Evolutionary conservation across 768 basidiomycete species (phyloP).

Genomic region (Tricholoma flavovirens): DNA sequence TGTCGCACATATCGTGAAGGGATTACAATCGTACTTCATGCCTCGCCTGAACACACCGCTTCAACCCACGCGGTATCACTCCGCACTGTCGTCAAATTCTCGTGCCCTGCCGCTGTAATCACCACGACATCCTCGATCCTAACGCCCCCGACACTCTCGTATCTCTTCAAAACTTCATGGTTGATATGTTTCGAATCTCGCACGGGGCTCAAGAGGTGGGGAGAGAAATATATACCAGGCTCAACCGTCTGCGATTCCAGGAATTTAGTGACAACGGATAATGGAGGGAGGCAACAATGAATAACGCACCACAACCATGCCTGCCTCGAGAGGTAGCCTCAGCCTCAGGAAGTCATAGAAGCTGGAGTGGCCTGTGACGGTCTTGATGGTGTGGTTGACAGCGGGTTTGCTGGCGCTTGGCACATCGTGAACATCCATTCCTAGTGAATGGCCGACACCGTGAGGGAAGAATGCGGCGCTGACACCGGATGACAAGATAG

Average conservation of each 20-base stretch:
- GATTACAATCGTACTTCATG: conserved; percentile 16
- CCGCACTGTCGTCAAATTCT: conserved; percentile 81
- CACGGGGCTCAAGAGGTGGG: conserved; percentile 63
- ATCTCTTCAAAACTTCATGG: conserved; percentile 59
- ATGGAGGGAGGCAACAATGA: neutral
- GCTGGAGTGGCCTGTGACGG: conserved; percentile 43
- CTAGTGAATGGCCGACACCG: conserved; percentile 85
- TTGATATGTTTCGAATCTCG: conserved; percentile 64
- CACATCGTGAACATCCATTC: conserved; percentile 93
- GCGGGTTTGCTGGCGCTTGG: conserved; percentile 75
- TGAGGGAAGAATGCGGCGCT: conserved; percentile 92
- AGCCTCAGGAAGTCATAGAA: conserved; percentile 82
- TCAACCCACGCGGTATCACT: conserved; percentile 86
- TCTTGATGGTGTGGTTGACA: conserved; percentile 45
- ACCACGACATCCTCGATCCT: conserved; percentile 90
- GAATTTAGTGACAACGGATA: neutral
- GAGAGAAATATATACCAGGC: conserved; percentile 85
- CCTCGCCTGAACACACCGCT: conserved; percentile 65
- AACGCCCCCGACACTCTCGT: conserved; percentile 84
- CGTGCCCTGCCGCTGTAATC: conserved; percentile 65
- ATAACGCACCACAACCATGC: conserved; percentile 80
- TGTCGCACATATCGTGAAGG: no score
- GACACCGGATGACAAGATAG: conserved; percentile 70
- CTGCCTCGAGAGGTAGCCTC: conserved; percentile 60
- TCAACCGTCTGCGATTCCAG: conserved; percentile 68